Percentiles rank a stretch among this genome's conserved stretches.
Conservation (phyloP, 2,329 filamentous ascomycete species). For the Trichoderma breve region DNA sequence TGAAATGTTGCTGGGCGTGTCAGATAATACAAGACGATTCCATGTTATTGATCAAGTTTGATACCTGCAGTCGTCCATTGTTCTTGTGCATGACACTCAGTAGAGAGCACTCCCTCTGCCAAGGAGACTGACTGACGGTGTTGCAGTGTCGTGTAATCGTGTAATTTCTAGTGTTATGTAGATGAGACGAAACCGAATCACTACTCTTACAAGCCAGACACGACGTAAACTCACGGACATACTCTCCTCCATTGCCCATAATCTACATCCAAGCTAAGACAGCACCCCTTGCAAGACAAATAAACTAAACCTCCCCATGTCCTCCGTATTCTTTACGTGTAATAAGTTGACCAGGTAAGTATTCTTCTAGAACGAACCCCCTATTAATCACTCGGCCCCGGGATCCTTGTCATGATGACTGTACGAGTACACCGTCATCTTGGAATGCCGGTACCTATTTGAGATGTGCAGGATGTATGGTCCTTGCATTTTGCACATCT, state of each 20-base stretch:
- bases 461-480: neutral
- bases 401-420: neutral
- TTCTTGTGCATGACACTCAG: neutral
- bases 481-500: neutral
- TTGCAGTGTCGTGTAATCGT: neutral
- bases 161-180: neutral
- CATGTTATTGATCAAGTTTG: neutral
- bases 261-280: neutral
- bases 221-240: no score
- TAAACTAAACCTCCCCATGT: neutral
- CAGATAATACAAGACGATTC: neutral
- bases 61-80: neutral
- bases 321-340: neutral
- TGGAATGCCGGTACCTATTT: neutral
- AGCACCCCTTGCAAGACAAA: neutral
- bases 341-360: no score
- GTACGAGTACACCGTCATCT: neutral
- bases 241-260: neutral
- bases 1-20: neutral
- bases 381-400: neutral
- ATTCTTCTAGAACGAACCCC: neutral
- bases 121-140: neutral
- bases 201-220: neutral
- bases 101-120: neutral
- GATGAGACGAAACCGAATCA: neutral